Evolutionary conservation across 371 early-diverging fungal species (phyloP), one percentile per base, ranked within the genome.

Genomic region (Lichtheimia ornata): DNA sequence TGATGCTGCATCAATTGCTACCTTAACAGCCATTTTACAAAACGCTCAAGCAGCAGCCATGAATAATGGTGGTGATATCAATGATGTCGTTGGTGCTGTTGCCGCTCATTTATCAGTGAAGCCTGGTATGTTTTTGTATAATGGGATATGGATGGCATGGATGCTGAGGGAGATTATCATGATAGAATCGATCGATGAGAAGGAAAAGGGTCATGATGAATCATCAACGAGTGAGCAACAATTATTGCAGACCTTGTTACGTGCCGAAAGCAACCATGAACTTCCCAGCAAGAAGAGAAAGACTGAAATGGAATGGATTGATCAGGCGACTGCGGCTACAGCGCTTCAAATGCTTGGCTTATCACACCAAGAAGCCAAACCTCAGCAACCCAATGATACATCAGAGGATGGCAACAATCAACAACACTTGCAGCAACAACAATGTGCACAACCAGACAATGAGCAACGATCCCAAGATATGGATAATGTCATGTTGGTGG

Each of bases 21-120:
- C 53, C 20, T 50, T 63, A 17, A 55, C 63, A 52, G 63, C 65
- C 15, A n/a, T 64, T 0, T 45, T 64, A 41, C 65, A 64, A 51
- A 63, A 53, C 49, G 58, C 59, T 11, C 35, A 62, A 53, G 47
- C 62, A 42, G 43, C 47, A 6, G 41, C 25, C 17, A 50, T 28
- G 17, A 59, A 62, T 14, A 44, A 67, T 25, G 41, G 60, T 24
- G 72, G 70, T 17, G 74, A 70, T 5, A 43, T 73, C 17, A 66
- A 69, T 25, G 71, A 72, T 20, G 66, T 77, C 6, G 73, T 72
- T 3, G 75, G 65, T 15, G 71, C 73, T 14, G 66, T 74, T 4
- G 72, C 77, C n/a, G 77, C 77, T 41, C 74, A 70, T 18, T 44
- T 78, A 17, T 65, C 72, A 5, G 64, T 53, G 13, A 71, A 74